Base-by-base conservation (phyloP, 257 asterid genomes). In the Solanum commersonii region DNA sequence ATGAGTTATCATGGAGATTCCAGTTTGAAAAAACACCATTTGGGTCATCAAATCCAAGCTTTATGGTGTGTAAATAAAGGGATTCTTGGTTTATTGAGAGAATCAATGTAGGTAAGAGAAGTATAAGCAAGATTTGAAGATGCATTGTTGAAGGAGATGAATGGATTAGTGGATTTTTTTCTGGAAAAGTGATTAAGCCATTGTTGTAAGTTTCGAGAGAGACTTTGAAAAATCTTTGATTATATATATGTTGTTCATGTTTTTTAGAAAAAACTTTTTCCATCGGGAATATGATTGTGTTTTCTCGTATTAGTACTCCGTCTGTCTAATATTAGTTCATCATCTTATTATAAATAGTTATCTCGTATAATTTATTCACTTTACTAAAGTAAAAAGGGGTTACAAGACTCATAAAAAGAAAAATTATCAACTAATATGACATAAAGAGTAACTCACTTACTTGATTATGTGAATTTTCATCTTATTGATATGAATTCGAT, bases 21-120 rank as follows among this genome's bases (percentile, higher is more conserved):
- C 99, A 97, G 89, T 87, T 89, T 56, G 98, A 91, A 79, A 97
- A 93, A 87, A 88, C 93, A 35, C 82, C 77, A 76, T 92, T 94
- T 13, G 98, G 99, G 92, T 97, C 99, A 87, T 94, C 95, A 68
- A 97, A 93, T 20, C 90, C 91, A 87, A 91, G 92, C 88, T 92
- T 94, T 22, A 95, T 95, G 56, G 89, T 92, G 29, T 91, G 96
- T 22, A 97, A 96, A 68, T 91, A 91, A 8, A 87, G 70, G 1
- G 94, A 97, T 78, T 96, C 99, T 71, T 94, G 94, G 91, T 93
- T 97, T 2, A 93, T 88, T 86, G 92, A 94, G 88, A 92, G 71
- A 33, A 87, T 68, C 15, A 72, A 88, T 4, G 94, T 59, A 4
- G 92, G 91, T 3, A 76, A 77, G 4, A 87, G 25, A 18, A 93